Evolutionary conservation across 2,329 filamentous ascomycete species (phyloP), one percentile per base, ranked within the genome.

Genomic region (Fusarium graminum): DNA sequence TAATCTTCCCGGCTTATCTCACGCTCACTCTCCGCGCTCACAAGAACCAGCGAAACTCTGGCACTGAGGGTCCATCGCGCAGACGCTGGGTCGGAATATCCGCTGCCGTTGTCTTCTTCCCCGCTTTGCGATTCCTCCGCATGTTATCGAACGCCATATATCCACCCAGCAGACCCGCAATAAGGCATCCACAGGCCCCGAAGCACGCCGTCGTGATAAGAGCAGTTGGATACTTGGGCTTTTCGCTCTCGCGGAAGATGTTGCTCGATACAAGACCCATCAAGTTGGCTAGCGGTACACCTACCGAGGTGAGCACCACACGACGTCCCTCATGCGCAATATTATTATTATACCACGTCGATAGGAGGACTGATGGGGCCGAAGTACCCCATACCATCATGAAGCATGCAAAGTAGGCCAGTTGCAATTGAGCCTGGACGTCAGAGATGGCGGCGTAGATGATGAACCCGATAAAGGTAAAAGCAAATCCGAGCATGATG

Each of bases 211-310:
- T 90, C 0, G 88, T 91, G 32, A 87, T 84, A 40, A 92, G 74
- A 0, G 90, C 90, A 1, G 80, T 88, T 50, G 86, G 83, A 70
- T 92, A 92, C 65, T 90, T 87, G 0, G 90, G 90, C 7, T 84
- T 85, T 66, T 90, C 87, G 57, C 86, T 78, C 22, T 82, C 79
- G 2, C 84, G 82, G 77, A 92, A 92, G 65, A 92, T 90, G 66
- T 92, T 91, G 57, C 83, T 86, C 10, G 82, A 83, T 0, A 92
- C 88, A 2, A 92, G 80, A 9, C 90, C 90, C 46, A 64, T 64
- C 1, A 64, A 30, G 17, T 61, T 61, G 0, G 58, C 58, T 10
- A 61, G 42, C 0, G 58, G 58, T 6, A 61, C 58, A 2, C 58
- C 58, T 0, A 61, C 58, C 3, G 58, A 61, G 0, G 58, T 61